A percentile compares a stretch with the other conserved stretches of the same genome.
Evolutionary conservation across 441 rosid species (phyloP).

Genomic region (Eutrema salsugineum): DNA sequence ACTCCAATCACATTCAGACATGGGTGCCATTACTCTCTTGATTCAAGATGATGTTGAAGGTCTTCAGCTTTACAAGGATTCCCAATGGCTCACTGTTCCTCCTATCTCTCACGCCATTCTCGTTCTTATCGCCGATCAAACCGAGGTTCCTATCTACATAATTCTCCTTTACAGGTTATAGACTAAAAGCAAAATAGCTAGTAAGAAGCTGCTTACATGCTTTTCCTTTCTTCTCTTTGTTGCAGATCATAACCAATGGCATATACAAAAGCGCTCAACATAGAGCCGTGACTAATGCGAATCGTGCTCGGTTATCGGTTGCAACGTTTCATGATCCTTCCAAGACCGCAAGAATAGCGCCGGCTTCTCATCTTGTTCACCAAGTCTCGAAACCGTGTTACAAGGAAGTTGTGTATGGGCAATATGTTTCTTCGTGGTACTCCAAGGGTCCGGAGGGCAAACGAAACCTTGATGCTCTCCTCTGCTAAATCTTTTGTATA

Average conservation of each 20-base stretch:
- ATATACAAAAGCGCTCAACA: constrained; percentile 66
- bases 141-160: constrained; percentile 50
- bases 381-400: constrained; percentile 41
- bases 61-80: constrained; percentile 70
- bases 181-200: not conserved
- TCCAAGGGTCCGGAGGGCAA: constrained; percentile 78
- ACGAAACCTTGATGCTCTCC: constrained; percentile 72
- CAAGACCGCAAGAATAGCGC: constrained; percentile 56
- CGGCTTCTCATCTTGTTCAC: constrained; percentile 49
- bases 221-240: not conserved
- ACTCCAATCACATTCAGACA: constrained; percentile 86
- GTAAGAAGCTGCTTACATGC: not conserved
- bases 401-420: constrained; percentile 52
- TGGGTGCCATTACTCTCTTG: constrained; percentile 76
- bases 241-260: constrained; percentile 86
- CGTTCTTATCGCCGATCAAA: constrained; percentile 74
- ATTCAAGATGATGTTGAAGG: constrained; percentile 87
- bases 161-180: not conserved
- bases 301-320: constrained; percentile 61
- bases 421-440: constrained; percentile 80
- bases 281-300: constrained; percentile 66
- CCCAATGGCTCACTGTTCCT: constrained; percentile 59
- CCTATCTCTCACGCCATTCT: constrained; percentile 64
- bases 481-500: not conserved
- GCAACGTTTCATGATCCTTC: constrained; percentile 92